Evolutionary conservation across 148 eudicot genomes (phyloP).

Genomic region (Amaranthus palmeri): DNA sequence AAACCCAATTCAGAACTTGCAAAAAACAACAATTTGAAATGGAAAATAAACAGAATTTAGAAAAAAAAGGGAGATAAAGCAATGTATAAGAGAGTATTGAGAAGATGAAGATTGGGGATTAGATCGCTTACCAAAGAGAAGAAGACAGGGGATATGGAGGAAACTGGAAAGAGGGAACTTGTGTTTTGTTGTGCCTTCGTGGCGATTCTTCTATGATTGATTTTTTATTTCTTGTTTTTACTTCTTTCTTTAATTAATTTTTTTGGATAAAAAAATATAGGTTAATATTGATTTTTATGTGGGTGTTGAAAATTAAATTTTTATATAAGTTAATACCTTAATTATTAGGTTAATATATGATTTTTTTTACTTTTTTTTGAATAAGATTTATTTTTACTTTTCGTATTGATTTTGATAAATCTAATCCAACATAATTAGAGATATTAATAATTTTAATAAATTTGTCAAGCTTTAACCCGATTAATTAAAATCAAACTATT

Average conservation of each 20-base stretch:
- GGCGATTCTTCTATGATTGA: constrained; percentile 18
- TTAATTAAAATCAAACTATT: no score
- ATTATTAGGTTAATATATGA: no score
- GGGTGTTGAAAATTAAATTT: no score
- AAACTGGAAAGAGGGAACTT: background rate
- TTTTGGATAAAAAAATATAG: background rate
- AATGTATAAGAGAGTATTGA: no score
- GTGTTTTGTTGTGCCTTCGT: constrained; percentile 14
- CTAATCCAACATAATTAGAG: no score
- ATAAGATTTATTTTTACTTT: no score
- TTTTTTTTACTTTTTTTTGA: no score
- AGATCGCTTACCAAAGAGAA: constrained; percentile 17
- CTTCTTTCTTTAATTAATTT: background rate
- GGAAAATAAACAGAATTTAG: background rate
- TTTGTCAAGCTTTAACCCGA: no score
- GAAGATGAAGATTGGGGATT: background rate
- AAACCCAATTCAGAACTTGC: constrained; percentile 7
- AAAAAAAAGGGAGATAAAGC: background rate
- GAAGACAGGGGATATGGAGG: background rate
- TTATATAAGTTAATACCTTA: no score
- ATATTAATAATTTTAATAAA: no score
- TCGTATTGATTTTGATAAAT: no score
- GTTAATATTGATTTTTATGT: no score
- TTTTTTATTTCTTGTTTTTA: background rate
- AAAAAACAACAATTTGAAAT: background rate